Evolutionary conservation across 2,329 filamentous ascomycete species (phyloP), one percentile per base, ranked within the genome.

Genomic region (Botrytis pseudocinerea): DNA sequence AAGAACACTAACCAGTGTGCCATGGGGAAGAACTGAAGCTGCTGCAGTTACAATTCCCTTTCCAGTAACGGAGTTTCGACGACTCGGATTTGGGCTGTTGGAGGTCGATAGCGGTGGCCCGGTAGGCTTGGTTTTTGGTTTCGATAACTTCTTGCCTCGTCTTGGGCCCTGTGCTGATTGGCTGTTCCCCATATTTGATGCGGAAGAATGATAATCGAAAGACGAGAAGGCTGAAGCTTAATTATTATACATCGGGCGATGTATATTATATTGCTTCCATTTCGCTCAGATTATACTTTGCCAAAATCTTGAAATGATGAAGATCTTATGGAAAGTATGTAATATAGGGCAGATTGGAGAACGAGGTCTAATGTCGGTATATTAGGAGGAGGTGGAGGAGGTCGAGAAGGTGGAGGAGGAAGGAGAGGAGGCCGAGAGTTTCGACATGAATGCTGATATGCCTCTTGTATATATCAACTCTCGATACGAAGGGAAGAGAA

Each of bases 61-160:
- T 2, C 69, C 71, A n/a, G 75, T 72, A 18, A 76, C 70, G n/a
- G 77, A 79, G 57, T 77, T 78, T 32, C 75, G 76, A 44, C 77
- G 77, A 75, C 74, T 77, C 7, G 61, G 65, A 44, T 73, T 72
- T 4, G 76, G 65, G 28, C 57, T 68, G 51, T 74, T 77, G 20
- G 72, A 48, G 44, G 73, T 76, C 22, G 78, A 61, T 51, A 38
- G 35, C 3, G 78, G 72, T 62, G 75, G 76, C 5, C 74, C 73
- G 9, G 64, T 75, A 10, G 77, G 77, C 42, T 78, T 80, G 32
- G 80, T 80, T 64, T 74, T 78, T 1, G 80, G 80, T 70, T 81
- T 81, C 25, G 79, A 80, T n/a, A 81, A 68, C 69, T 76, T 80
- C 70, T 70, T 72, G 10, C 73, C 62, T 72, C 75, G 73, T 46